Evolutionary conservation across 140 eudicot genomes (phyloP), one percentile per base, ranked within the genome.

Genomic region (Bidens hawaiensis): DNA sequence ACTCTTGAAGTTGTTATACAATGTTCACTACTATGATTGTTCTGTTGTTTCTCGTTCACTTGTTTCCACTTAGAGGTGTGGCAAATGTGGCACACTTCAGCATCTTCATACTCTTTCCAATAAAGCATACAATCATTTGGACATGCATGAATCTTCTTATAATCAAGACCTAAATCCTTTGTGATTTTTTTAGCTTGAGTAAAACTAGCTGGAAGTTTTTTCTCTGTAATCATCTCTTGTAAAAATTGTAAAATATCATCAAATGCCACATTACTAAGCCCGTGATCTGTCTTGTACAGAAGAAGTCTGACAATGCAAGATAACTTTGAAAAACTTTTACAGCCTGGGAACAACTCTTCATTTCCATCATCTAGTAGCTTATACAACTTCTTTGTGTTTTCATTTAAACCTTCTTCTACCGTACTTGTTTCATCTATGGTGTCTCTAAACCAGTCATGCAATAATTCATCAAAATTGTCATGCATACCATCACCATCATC

Each of bases 51-150:
- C 51, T 45, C 51, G 6, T 14, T 15, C 2, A 15, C 2, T 45
- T 57, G 27, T 61, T 70, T 70, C 70, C 76, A 70, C 52, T 51
- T 70, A 40, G 76, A 61, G 41, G 76, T 61, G n/a, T n/a, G n/a
- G n/a, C n/a, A n/a, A n/a, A n/a, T n/a, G n/a, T n/a, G n/a, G n/a
- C n/a, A n/a, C n/a, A n/a, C n/a, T n/a, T n/a, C n/a, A n/a, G n/a
- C n/a, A n/a, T n/a, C n/a, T n/a, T n/a, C n/a, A n/a, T n/a, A 2
- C 13, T 69, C 60, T 27, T 58, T 60, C 75, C 75, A 69, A 26
- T 49, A 69, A 5, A 69, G 16, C 46, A 57, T 57, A 17, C 46
- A 57, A 16, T 57, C 63, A 31, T 30, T 57, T 16, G 63, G 63
- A 31, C 67, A 69, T n/a, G 48, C 75, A 42, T 8, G 13, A 36